A percentile compares a stretch with the other conserved stretches of the same genome.
phyloP scores from a whole-genome alignment of 129 eudicot genomes.

The Helianthus annuus region HanXRQr2.0-SUNRISE NC_035433.2:65111513-65112012 shows the following conservation, averaged over 20 bases:
- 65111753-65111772: background rate
- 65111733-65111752: conserved; percentile 8
- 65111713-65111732: conserved; percentile 41
- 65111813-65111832: conserved; percentile 95
- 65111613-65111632: conserved; percentile 52
- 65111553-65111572: background rate
- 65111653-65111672: conserved; percentile 63
- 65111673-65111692: conserved; percentile 67
- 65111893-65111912: background rate
- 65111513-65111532: conserved; percentile 25
- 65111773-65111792: background rate
- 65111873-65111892: background rate
- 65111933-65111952: conserved; percentile 55
- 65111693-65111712: conserved; percentile 60
- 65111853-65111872: conserved; percentile 79
- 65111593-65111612: conserved; percentile 18
- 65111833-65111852: conserved; percentile 98
- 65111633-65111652: conserved; percentile 61
- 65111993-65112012: conserved; percentile 99
- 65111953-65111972: conserved; percentile 84
- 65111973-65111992: conserved; percentile 92
- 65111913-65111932: background rate
- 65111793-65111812: conserved; percentile 41
- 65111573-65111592: background rate
- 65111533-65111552: conserved; percentile 7